phyloP scores from a whole-genome alignment of 2,329 filamentous ascomycete genomes.

The Leptographium procerum region DNA sequence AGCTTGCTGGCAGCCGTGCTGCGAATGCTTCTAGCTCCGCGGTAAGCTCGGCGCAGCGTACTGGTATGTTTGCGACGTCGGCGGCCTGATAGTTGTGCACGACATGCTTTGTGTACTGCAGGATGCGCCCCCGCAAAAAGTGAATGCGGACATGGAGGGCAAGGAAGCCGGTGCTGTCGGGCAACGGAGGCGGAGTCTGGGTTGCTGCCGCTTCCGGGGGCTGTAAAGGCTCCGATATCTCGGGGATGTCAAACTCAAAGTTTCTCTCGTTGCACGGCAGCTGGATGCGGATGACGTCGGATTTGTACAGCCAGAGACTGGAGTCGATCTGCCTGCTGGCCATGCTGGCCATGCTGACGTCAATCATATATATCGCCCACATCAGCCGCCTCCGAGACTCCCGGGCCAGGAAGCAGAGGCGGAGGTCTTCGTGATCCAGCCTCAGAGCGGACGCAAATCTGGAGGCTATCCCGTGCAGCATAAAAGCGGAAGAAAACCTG shows the following conservation, averaged over 20 bases:
- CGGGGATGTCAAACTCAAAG: conserved; percentile 46
- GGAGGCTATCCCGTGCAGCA: conserved; percentile 32
- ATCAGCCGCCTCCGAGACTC: conserved; percentile 33
- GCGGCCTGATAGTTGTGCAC: background rate
- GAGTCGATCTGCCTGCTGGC: conserved; percentile 35
- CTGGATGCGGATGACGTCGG: conserved; percentile 31
- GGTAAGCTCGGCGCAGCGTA: conserved; percentile 35
- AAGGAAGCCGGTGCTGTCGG: conserved; percentile 43
- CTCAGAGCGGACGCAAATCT: conserved; percentile 38
- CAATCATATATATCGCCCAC: conserved; percentile 38
- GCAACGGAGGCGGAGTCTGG: conserved; percentile 30
- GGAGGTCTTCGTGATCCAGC: conserved; percentile 36
- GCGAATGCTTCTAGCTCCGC: conserved; percentile 38
- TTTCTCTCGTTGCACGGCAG: conserved; percentile 39
- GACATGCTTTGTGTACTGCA: conserved; percentile 39
- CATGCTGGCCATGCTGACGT: conserved; percentile 34
- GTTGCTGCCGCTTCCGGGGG: conserved; percentile 26
- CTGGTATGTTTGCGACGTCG: conserved; percentile 21
- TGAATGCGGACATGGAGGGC: conserved; percentile 46
- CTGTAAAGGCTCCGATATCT: conserved; percentile 40
- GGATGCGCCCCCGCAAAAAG: conserved; percentile 41
- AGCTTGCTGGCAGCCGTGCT: conserved; percentile 39
- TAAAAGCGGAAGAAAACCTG: conserved; percentile 34
- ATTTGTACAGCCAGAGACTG: conserved; percentile 28
- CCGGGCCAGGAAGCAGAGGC: conserved; percentile 30